Conservation (phyloP, 768 basidiomycete genomes). For the Fomitopsis pulvina region DNA sequence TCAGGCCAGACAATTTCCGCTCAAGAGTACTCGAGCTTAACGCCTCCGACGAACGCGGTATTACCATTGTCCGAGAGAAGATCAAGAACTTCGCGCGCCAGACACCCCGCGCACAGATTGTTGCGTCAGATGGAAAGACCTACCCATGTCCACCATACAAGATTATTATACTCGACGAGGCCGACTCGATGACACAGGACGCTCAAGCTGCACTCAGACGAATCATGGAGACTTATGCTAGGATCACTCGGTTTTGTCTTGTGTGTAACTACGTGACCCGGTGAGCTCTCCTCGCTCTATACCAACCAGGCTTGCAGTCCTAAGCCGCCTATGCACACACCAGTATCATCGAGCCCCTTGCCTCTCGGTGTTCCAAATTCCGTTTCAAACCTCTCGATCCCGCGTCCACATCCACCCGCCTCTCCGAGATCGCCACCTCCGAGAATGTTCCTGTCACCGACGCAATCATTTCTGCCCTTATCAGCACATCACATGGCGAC, state of each 20-base stretch:
- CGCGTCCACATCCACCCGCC: conserved; percentile 63
- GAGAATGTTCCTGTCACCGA: conserved; percentile 59
- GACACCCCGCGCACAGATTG: conserved; percentile 73
- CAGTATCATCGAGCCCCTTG: conserved; percentile 97
- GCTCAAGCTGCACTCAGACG: conserved; percentile 93
- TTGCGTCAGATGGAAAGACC: conserved; percentile 66
- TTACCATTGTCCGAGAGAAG: conserved; percentile 94
- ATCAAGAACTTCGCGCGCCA: conserved; percentile 97
- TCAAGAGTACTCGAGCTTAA: conserved; percentile 94
- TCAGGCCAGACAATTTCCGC: conserved; percentile 89
- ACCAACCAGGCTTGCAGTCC: not conserved
- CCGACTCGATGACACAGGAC: conserved; percentile 99
- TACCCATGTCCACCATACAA: conserved; percentile 99
- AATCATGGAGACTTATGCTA: conserved; percentile 99
- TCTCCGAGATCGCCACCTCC: conserved; percentile 71
- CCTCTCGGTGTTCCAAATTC: conserved; percentile 99
- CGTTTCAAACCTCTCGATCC: conserved; percentile 91
- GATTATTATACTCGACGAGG: conserved; percentile 97
- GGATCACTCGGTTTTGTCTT: conserved; percentile 95
- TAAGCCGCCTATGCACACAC: not conserved
- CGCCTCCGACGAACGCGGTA: conserved; percentile 98
- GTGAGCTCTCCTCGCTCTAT: conserved; percentile 35
- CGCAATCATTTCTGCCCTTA: conserved; percentile 64
- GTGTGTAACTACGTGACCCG: conserved; percentile 99
- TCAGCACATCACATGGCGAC: conserved; percentile 82